Evolutionary conservation across 2,329 filamentous ascomycete species (phyloP).

Genomic region (Pseudocercospora musae): DNA sequence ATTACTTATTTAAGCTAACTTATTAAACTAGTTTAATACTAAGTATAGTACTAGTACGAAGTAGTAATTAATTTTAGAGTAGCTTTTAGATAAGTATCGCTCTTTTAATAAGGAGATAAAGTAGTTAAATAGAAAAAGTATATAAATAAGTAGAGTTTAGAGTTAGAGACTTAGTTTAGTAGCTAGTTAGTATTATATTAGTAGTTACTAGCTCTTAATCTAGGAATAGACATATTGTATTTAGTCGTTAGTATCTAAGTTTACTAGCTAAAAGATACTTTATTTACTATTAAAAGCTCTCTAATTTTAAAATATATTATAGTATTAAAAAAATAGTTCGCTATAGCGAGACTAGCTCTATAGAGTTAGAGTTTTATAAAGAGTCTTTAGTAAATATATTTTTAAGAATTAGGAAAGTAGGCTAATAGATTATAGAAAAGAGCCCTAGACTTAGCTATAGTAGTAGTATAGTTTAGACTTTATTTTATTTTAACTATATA

Average conservation of each 20-base stretch:
- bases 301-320: not conserved
- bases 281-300: not conserved
- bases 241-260: not conserved
- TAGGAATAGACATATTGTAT: not conserved
- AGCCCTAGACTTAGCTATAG: not conserved
- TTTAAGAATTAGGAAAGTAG: not conserved
- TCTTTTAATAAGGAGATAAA: not conserved
- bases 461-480: not conserved
- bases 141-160: not conserved
- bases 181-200: not conserved
- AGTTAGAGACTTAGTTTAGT: not conserved
- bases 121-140: not conserved
- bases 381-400: not conserved
- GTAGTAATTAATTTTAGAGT: not conserved
- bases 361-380: not conserved
- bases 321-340: not conserved
- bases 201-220: not conserved
- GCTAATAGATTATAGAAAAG: not conserved
- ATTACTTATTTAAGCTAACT: not conserved
- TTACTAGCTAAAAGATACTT: not conserved
- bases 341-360: conserved; percentile 5
- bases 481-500: not conserved
- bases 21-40: not conserved
- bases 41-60: not conserved
- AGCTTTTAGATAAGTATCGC: not conserved